phyloP scores from a whole-genome alignment of 179 eudicot genomes.

The Carnegiea gigantea region DNA sequence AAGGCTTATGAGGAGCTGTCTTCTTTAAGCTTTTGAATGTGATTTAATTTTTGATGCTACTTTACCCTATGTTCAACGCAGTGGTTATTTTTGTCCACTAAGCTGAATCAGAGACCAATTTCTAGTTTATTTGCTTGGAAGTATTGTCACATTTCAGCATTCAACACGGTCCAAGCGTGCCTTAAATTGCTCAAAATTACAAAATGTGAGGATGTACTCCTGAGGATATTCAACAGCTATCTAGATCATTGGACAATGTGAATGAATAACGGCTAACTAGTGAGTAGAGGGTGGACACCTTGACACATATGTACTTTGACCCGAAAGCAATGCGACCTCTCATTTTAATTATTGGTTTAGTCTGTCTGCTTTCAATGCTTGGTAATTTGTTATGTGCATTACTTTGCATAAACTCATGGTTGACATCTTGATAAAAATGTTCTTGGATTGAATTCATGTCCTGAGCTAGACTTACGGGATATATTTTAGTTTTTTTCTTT shows the following conservation, averaged over 20 bases:
- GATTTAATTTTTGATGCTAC: background rate
- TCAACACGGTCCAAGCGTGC: background rate
- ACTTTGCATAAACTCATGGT: background rate
- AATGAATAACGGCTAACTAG: background rate
- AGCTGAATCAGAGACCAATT: background rate
- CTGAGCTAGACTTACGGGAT: background rate
- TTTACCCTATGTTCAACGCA: background rate
- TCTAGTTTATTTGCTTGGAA: background rate
- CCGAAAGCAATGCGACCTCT: background rate
- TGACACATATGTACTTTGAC: background rate
- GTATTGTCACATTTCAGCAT: background rate
- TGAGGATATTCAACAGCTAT: no score
- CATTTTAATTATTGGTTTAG: background rate
- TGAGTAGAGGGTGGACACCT: background rate
- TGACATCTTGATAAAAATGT: background rate
- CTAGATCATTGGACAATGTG: background rate
- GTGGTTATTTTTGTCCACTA: background rate
- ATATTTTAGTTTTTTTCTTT: background rate
- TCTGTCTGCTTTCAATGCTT: background rate
- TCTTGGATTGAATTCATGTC: background rate
- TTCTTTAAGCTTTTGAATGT: background rate
- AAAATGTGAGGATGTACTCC: background rate
- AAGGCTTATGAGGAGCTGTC: background rate
- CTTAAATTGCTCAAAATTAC: background rate
- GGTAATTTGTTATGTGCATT: background rate